Evolutionary conservation across 2,329 filamentous ascomycete species (phyloP), one percentile per base, ranked within the genome.

Genomic region (Phaeosphaeria sp.): DNA sequence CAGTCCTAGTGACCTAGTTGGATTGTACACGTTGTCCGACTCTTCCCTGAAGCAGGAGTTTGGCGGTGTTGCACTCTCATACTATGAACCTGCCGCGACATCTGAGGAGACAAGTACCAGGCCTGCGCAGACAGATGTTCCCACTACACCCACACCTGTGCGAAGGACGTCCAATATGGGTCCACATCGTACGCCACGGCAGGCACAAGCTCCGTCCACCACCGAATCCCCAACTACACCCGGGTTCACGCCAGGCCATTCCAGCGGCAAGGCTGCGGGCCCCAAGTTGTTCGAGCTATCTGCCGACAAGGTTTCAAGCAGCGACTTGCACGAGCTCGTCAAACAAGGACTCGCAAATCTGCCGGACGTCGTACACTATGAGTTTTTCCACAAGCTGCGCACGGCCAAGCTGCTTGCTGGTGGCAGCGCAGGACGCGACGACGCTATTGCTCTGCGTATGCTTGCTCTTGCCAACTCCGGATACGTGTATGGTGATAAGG

Each of bases 391-490:
- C 66, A 90, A 92, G 54, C 79, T 97, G 21, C 89, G 95, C 57
- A 87, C 90, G 56, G 91, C 93, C n/a, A 90, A 93, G 75, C 92
- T 92, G 15, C 82, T 99, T 56, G 82, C 87, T 30, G 84, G 83
- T 1, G 89, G 90, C 0, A 74, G 83, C 13, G 83, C 88, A 57
- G 85, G 86, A 21, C 87, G 93, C 46, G 90, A 92, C 72, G 85
- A 90, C 66, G 88, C 94, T 17, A 83, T 99, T 49, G 88, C 90
- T 36, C 87, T 94, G 52, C 90, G 94, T 30, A 82, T 98, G 39
- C 83, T 99, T 43, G 93, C 94, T 15, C 89, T 98, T 58, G 90
- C 91, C 22, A 99, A 98, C 69, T 78, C 99, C 61, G 92, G 93
- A 1, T 97, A 96, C 73, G 91, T 98, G 54, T 90, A 96, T 66